Conservation (phyloP, 2,329 filamentous ascomycete genomes). For the Xylariaceae sp. region DNA sequence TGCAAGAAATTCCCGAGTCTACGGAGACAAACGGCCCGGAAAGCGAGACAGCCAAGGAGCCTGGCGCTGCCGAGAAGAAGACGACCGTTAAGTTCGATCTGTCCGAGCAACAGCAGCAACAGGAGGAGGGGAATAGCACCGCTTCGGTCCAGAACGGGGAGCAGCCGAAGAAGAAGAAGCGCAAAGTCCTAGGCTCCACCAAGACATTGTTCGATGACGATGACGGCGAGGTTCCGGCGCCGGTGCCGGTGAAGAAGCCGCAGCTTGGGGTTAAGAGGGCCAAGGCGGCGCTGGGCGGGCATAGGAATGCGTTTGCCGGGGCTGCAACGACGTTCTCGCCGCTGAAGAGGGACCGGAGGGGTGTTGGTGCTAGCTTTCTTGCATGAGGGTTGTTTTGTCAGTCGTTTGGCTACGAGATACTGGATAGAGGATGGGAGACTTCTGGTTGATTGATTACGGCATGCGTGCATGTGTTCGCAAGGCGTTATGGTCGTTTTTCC, state of each 20-base stretch:
- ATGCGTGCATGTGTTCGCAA: too few relatives aligned
- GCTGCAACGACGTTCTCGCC: conserved; percentile 60
- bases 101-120: too few relatives aligned
- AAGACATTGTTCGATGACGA: conserved; percentile 70
- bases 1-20: conserved; percentile 30
- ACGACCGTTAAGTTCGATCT: conserved; percentile 30
- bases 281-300: conserved; percentile 37
- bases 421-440: too few relatives aligned
- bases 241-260: conserved; percentile 24
- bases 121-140: conserved; percentile 25
- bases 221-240: conserved; percentile 42
- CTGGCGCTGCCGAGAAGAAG: conserved; percentile 26
- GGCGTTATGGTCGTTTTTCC: too few relatives aligned
- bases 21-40: conserved; percentile 7
- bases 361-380: conserved; percentile 56
- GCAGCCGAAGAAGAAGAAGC: conserved; percentile 60
- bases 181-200: conserved; percentile 62
- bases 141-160: conserved; percentile 24
- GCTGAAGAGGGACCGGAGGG: conserved; percentile 63
- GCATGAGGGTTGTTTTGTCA: conserved; percentile 31
- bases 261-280: conserved; percentile 23
- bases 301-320: conserved; percentile 44
- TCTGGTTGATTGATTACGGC: too few relatives aligned
- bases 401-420: too few relatives aligned
- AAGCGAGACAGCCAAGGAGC: conserved; percentile 17